A percentile compares a stretch with the other conserved stretches of the same genome.
Evolutionary conservation across 768 basidiomycete genomes (phyloP).

Genomic region (Pilatotrama ljubarskyi): DNA sequence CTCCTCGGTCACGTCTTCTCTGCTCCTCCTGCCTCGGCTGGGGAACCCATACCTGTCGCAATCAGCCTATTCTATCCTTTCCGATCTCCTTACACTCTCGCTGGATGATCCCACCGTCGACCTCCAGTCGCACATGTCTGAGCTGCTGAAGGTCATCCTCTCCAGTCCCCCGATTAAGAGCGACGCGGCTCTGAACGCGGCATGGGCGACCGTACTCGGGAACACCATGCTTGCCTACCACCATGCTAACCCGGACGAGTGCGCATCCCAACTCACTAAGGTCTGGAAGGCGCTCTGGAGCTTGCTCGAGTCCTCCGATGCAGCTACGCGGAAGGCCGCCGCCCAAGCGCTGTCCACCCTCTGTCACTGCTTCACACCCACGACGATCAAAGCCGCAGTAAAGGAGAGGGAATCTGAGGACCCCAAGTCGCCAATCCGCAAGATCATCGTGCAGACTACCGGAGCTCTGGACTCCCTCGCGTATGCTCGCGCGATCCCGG

Average conservation of each 20-base stretch:
- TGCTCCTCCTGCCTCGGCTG: slow-evolving; percentile 82
- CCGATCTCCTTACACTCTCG: slow-evolving; percentile 69
- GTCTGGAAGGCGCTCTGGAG: slow-evolving; percentile 78
- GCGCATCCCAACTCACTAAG: slow-evolving; percentile 53
- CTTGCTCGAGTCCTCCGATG: slow-evolving; percentile 73
- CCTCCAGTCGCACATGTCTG: slow-evolving; percentile 53
- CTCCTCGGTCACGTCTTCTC: slow-evolving; percentile 62
- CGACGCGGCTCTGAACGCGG: slow-evolving; percentile 66
- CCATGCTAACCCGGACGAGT: slow-evolving; percentile 47
- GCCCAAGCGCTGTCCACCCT: slow-evolving; percentile 63
- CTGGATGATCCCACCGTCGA: slow-evolving; percentile 50
- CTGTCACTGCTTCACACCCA: slow-evolving; percentile 68
- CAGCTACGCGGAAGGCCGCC: slow-evolving; percentile 59
- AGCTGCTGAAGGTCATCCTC: slow-evolving; percentile 67
- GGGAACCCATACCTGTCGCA: slow-evolving; percentile 89
- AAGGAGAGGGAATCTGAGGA: slow-evolving; percentile 42
- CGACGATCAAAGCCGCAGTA: slow-evolving; percentile 56
- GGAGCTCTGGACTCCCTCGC: slow-evolving; percentile 73
- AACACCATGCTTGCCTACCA: slow-evolving; percentile 69
- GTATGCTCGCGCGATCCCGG: slow-evolving; percentile 75
- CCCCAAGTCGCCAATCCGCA: slow-evolving; percentile 56
- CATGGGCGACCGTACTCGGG: slow-evolving; percentile 80
- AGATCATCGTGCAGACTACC: slow-evolving; percentile 61
- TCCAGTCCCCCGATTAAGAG: slow-evolving; percentile 65
- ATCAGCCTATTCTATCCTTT: slow-evolving; percentile 82